phyloP scores from a whole-genome alignment of 192 early-diverging fungal species.

The Pecoramyces ruminantium region DNA sequence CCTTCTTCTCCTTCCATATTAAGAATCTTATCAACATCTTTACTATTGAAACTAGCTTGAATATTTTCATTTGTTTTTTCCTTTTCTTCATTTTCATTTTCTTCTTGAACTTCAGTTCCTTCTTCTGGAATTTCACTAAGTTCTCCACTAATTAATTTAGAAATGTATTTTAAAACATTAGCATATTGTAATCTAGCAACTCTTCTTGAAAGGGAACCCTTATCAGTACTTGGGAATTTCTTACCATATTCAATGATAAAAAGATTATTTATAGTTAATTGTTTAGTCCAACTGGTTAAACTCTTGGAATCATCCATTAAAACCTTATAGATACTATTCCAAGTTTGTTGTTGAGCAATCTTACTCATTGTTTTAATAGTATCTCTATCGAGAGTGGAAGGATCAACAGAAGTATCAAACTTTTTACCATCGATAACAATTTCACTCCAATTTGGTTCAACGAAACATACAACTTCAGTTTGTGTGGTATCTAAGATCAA shows the following conservation, averaged over 20 bases:
- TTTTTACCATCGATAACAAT: neutral
- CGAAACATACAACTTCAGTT: neutral
- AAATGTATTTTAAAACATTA: neutral
- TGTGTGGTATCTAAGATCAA: neutral
- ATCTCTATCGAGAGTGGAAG: neutral
- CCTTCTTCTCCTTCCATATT: neutral
- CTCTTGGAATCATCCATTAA: neutral
- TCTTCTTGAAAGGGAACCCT: neutral
- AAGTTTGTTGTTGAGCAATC: neutral
- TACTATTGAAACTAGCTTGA: too few relatives aligned
- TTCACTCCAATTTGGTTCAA: neutral
- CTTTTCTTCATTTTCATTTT: neutral
- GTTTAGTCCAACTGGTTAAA: neutral
- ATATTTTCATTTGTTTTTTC: too few relatives aligned
- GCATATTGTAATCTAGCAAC: neutral
- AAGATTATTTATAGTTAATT: neutral
- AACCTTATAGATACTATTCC: neutral
- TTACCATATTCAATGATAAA: neutral
- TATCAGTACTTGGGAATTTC: neutral
- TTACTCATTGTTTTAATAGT: neutral
- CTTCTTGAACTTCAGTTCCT: too few relatives aligned
- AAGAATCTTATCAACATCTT: neutral
- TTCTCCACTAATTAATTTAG: neutral
- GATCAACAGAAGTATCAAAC: neutral
- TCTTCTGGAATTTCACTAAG: neutral